These are phyloP conservation scores for Sungouiozyma intestinalis DNA, from an alignment of 805 yeast genomes.

Conservation along the genomic window DNA sequence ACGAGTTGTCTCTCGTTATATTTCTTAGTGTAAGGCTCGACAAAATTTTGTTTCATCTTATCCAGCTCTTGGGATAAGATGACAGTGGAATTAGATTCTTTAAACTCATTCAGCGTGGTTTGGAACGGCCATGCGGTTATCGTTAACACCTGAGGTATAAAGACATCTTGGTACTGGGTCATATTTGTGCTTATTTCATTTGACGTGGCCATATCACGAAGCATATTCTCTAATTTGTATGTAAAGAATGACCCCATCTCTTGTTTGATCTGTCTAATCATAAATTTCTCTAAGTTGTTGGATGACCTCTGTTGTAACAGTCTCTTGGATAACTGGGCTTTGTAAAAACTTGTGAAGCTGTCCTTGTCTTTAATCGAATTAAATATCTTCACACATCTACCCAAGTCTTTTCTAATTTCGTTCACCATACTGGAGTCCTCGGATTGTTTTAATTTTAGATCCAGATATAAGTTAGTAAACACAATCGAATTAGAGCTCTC, in stretches of 20 bases:
- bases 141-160: constrained; percentile 47
- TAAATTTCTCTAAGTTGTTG: constrained; percentile 55
- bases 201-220: constrained; percentile 61
- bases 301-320: constrained; percentile 41
- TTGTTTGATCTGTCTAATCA: constrained; percentile 57
- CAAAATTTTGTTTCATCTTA: constrained; percentile 36
- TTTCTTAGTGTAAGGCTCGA: constrained; percentile 38
- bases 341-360: constrained; percentile 73
- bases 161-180: constrained; percentile 21
- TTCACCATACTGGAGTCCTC: constrained; percentile 33
- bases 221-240: constrained; percentile 76
- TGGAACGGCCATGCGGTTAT: constrained; percentile 62
- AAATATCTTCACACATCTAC: constrained; percentile 50
- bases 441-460: constrained; percentile 42
- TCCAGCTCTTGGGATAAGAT: constrained; percentile 37
- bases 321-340: constrained; percentile 78
- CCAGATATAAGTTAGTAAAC: constrained; percentile 46
- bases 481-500: constrained; percentile 31
- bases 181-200: constrained; percentile 4
- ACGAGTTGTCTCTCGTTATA: constrained; percentile 49
- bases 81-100: constrained; percentile 22
- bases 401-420: constrained; percentile 32
- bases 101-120: constrained; percentile 14
- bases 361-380: constrained; percentile 72
- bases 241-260: constrained; percentile 77